Evolutionary conservation across 768 basidiomycete genomes (phyloP).

Genomic region (Lactarius tabidus): DNA sequence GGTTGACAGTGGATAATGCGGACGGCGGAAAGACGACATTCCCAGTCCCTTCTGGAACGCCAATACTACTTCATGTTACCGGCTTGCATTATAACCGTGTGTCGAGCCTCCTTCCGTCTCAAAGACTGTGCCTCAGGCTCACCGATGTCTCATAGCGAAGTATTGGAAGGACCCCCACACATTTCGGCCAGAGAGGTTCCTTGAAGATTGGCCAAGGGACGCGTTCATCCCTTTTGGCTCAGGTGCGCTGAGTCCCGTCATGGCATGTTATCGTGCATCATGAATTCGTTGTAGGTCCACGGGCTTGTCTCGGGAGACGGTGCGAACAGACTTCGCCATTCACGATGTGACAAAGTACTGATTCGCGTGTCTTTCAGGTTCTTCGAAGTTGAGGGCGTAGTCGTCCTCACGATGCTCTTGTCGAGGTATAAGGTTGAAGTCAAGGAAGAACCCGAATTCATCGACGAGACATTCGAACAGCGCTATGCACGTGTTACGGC

Average conservation of each 20-base stretch:
- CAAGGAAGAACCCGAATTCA: conserved; percentile 47
- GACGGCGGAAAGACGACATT: conserved; percentile 39
- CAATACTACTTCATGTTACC: conserved; percentile 36
- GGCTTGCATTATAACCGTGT: conserved; percentile 52
- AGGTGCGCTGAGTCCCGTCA: conserved; percentile 8
- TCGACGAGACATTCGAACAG: conserved; percentile 42
- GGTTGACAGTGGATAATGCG: conserved; percentile 33
- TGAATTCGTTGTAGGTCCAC: conserved; percentile 10
- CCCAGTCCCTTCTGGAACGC: conserved; percentile 42
- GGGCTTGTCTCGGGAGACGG: conserved; percentile 28
- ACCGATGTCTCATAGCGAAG: conserved; percentile 36
- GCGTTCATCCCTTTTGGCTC: conserved; percentile 34
- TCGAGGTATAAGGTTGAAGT: conserved; percentile 44
- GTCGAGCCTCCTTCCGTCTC: not conserved
- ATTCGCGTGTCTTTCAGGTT: conserved; percentile 34
- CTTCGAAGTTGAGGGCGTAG: conserved; percentile 47
- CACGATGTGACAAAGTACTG: not conserved
- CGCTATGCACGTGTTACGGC: conserved; percentile 32
- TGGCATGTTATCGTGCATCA: not conserved
- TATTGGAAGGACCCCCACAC: conserved; percentile 52
- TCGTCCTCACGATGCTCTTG: conserved; percentile 44
- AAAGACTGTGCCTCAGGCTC: not conserved
- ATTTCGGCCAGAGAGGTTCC: conserved; percentile 41
- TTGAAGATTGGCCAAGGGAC: conserved; percentile 33
- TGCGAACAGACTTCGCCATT: not conserved